phyloP scores from a whole-genome alignment of 108 stramenopile genomes.

The Thalassiosira profunda region DNA sequence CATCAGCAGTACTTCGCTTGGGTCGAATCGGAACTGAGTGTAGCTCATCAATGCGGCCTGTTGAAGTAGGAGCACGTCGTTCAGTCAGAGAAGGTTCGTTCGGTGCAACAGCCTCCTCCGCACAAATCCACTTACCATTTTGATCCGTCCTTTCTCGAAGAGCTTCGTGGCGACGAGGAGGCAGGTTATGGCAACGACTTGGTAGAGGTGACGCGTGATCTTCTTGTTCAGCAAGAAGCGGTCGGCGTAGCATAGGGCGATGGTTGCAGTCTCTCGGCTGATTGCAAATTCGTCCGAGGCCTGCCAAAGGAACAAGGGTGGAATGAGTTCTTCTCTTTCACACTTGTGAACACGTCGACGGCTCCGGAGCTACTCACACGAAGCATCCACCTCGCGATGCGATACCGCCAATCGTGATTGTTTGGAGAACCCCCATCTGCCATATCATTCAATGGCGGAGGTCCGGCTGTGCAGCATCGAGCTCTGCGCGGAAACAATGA shows the following conservation, averaged over 20 bases:
- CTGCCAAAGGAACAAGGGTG: too few relatives aligned
- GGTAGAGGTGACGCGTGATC: slow-evolving; percentile 7
- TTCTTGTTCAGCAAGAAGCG: background rate
- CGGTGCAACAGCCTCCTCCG: background rate
- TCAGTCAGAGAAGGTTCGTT: background rate
- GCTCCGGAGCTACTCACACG: too few relatives aligned
- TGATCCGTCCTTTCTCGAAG: slow-evolving; percentile 27
- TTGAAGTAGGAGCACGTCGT: background rate
- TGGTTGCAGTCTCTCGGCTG: slow-evolving; percentile 25
- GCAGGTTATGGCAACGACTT: slow-evolving; percentile 26
- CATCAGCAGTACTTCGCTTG: slow-evolving; percentile 6
- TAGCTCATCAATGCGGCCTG: slow-evolving; percentile 18
- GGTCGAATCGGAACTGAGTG: slow-evolving; percentile 16
- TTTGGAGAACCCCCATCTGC: too few relatives aligned
- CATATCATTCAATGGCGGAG: too few relatives aligned
- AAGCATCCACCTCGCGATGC: slow-evolving; percentile 42
- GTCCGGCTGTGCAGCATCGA: too few relatives aligned
- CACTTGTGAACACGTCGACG: too few relatives aligned
- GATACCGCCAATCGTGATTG: slow-evolving; percentile 37
- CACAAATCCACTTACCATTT: slow-evolving; percentile 16
- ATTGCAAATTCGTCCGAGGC: slow-evolving; percentile 27
- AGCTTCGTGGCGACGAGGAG: slow-evolving; percentile 33
- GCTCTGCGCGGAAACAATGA: too few relatives aligned
- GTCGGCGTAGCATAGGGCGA: slow-evolving; percentile 34
- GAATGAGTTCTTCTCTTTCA: too few relatives aligned